phyloP scores from a whole-genome alignment of 2,329 filamentous ascomycete genomes.

The Cryphonectria japonica region DNA sequence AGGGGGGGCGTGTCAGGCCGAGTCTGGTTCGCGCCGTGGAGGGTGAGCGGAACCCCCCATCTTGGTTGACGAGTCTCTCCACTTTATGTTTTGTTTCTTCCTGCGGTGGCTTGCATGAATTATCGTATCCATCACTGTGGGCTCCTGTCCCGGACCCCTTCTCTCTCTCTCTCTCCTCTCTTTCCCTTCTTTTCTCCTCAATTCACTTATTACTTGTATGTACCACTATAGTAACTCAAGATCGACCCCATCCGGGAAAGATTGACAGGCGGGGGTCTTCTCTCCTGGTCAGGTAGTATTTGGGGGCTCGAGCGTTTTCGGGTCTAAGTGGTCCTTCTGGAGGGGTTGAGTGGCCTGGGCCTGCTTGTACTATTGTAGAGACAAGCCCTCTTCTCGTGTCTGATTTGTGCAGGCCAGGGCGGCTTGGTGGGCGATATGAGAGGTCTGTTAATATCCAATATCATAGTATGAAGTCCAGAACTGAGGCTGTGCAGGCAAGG shows the following conservation, averaged over 20 bases:
- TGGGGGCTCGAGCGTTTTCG: background rate
- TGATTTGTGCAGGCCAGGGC: background rate
- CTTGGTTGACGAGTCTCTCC: too few species aligned
- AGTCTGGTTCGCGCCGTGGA: background rate
- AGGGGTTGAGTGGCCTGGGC: background rate
- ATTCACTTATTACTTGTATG: background rate
- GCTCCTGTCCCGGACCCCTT: background rate
- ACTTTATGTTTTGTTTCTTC: conserved; percentile 1
- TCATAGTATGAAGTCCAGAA: background rate
- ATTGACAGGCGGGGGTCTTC: background rate
- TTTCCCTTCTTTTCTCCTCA: background rate
- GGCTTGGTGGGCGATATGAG: background rate
- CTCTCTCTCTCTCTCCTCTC: background rate
- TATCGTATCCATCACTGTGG: background rate
- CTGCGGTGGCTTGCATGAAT: background rate
- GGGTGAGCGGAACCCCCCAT: too few species aligned
- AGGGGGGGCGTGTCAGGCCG: too few species aligned
- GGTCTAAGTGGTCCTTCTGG: too few species aligned
- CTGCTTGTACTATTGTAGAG: background rate
- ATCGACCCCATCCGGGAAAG: background rate
- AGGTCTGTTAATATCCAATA: background rate
- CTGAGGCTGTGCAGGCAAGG: background rate
- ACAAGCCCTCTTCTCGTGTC: background rate
- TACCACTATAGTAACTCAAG: background rate
- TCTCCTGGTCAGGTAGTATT: background rate